Evolutionary conservation across 2,329 filamentous ascomycete species (phyloP), one percentile per base, ranked within the genome.

Genomic region (Ambrosiella xylebori): DNA sequence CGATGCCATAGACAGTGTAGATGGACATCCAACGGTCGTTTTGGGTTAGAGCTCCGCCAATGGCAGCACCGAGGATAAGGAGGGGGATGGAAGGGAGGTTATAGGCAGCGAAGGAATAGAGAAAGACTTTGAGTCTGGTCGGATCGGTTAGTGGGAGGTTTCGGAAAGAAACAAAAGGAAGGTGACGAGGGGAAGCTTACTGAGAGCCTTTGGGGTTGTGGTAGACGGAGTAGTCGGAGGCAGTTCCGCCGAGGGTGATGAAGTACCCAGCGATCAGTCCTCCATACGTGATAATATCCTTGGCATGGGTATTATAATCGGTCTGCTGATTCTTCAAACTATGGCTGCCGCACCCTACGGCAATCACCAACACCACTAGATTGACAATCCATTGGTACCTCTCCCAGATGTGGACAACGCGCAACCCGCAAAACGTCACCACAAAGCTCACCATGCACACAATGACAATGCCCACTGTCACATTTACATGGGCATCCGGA

Each of bases 181-280:
- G n/a, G 8, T n/a, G 35, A 12, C 4, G 40, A 12, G 69, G 17
- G 11, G 6, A 27, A 12, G 19, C 47, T 51, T 51, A 51, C 47
- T 51, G 15, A 8, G 47, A 51, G 6, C 67, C 71, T 27, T 67
- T 65, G 3, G 75, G 73, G 54, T 71, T 68, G 66, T 79, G 74
- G 63, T 81, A 81, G 7, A 75, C 75, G n/a, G 74, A 73, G 61
- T 79, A 80, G 62, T 81, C 78, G n/a, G 75, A 77, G 0, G 72
- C 74, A 3, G 75, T 75, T 2, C 74, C 76, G 7, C 74, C 76
- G 64, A 79, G 81, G 0, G 74, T 76, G 60, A 81, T 68, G 50
- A 80, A 74, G 59, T 77, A 77, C 1, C 73, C 71, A 1, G 76
- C 76, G 41, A 76, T 74, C 51, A 76, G 62, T 19, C 73, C 69